These are phyloP conservation scores for Saccharomycopsis babjevae DNA, from an alignment of 805 yeast species.

Conservation along the genomic window DNA sequence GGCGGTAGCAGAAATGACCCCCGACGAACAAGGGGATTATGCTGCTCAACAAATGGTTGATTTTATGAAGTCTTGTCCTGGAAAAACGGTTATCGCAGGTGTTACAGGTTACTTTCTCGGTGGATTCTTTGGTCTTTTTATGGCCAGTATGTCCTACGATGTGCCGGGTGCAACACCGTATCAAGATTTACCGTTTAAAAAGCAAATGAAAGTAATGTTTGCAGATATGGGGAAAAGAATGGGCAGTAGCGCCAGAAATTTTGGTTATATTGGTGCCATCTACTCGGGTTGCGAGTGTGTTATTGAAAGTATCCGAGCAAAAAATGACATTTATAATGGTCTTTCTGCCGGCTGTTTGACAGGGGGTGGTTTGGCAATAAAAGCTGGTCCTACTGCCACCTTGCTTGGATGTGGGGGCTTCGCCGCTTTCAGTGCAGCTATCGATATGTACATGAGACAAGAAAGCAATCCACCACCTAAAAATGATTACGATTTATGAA, in stretches of 20 bases:
- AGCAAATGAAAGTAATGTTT: constrained; percentile 86
- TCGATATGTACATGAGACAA: constrained; percentile 76
- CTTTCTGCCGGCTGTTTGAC: constrained; percentile 91
- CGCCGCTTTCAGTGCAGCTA: constrained; percentile 87
- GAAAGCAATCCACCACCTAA: constrained; percentile 77
- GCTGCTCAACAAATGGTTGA: constrained; percentile 79
- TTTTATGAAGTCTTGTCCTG: constrained; percentile 90
- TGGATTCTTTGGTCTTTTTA: constrained; percentile 90
- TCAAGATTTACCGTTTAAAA: constrained; percentile 78
- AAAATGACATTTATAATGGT: constrained; percentile 87
- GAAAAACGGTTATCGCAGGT: constrained; percentile 84
- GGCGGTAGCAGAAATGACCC: constrained; percentile 62
- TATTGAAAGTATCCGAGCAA: constrained; percentile 77
- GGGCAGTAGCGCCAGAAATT: constrained; percentile 83
- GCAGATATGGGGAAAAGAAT: constrained; percentile 87
- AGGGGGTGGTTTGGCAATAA: constrained; percentile 90
- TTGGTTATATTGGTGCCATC: constrained; percentile 86
- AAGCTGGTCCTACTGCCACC: constrained; percentile 91
- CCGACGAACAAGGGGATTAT: constrained; percentile 85
- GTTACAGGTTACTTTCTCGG: constrained; percentile 91
- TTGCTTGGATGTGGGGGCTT: constrained; percentile 92
- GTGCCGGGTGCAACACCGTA: constrained; percentile 58
- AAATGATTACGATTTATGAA: constrained; percentile 61
- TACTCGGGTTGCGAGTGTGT: constrained; percentile 90
- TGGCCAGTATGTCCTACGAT: constrained; percentile 56